Base-by-base conservation (phyloP, 352 stramenopile species). In the Phytophthora pini region DNA sequence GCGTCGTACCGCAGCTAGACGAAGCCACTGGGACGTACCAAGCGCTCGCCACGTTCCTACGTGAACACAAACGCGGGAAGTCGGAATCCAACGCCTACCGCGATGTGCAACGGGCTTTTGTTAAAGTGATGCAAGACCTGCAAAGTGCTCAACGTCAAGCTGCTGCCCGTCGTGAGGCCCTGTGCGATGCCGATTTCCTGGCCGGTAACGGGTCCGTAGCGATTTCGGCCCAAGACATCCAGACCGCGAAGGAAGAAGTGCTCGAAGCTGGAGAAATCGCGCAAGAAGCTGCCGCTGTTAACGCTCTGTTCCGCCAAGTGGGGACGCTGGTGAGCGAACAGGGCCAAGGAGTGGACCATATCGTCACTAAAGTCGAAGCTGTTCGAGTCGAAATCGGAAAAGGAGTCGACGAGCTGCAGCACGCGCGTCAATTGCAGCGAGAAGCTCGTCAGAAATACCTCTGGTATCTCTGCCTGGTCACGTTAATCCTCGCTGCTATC, bases 171-270 rank as follows among this genome's bases (percentile, higher is more conserved):
- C 82, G 85, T 13, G 86, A 93, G 54, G 73, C 72, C 15, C 60
- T 93, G 47, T 90, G 85, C 39, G 84, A 94, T 27, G 68, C 80
- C 12, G 86, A 92, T 56, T 93, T 94, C 56, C 41, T 93, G 11
- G 61, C 75, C 0, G 77, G 68, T 15, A 70, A 72, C 32, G 79
- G 85, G 41, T 70, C 49, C 0, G 56, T 72, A 15, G 58, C 43
- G 7, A 62, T 94, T 27, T 88, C 82, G 11, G 80, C 74, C 2
- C 67, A 88, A 36, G 84, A 94, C 26, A 70, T 94, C 43, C 81
- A 94, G 44, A 72, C 72, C n/a, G 84, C 86, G 0, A 92, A 94
- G 39, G 86, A 93, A 43, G 84, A 92, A 32, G 76, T 90, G n/a
- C 68, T 84, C 13, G 81, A 89, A 54, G 79, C 83, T 11, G 68